These are phyloP conservation scores for Citrus medica DNA, from an alignment of 345 rosid species.

Conservation along the genomic window DNA sequence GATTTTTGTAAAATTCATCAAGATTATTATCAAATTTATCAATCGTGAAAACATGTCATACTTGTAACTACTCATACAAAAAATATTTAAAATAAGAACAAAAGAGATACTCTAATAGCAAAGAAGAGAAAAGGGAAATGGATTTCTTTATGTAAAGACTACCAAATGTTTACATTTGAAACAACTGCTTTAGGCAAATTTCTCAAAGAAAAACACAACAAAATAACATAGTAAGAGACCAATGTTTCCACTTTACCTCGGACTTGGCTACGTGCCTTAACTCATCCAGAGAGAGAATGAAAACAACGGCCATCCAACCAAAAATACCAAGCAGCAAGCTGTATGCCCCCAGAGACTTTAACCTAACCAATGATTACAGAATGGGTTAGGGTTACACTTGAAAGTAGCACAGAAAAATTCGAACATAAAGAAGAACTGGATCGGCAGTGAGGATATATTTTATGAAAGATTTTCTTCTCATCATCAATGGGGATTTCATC, in stretches of 20 bases:
- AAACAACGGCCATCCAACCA: constrained; percentile 25
- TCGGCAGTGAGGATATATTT: neutral
- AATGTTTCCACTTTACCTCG: constrained; percentile 48
- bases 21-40: no score
- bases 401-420: neutral
- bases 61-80: no score
- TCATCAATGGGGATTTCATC: neutral
- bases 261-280: neutral
- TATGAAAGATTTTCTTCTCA: neutral
- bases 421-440: neutral
- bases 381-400: neutral
- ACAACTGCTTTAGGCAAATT: no score
- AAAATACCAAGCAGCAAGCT: neutral
- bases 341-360: neutral
- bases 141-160: no score
- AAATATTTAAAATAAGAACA: no score
- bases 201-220: no score
- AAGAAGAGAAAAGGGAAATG: no score
- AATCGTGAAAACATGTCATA: no score
- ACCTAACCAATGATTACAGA: neutral
- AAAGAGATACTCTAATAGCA: no score
- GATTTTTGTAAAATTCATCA: no score
- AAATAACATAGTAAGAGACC: neutral
- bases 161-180: no score
- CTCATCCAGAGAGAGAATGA: constrained; percentile 31